Conservation (phyloP, 2,329 filamentous ascomycete species). For the Fusarium globosum region DNA sequence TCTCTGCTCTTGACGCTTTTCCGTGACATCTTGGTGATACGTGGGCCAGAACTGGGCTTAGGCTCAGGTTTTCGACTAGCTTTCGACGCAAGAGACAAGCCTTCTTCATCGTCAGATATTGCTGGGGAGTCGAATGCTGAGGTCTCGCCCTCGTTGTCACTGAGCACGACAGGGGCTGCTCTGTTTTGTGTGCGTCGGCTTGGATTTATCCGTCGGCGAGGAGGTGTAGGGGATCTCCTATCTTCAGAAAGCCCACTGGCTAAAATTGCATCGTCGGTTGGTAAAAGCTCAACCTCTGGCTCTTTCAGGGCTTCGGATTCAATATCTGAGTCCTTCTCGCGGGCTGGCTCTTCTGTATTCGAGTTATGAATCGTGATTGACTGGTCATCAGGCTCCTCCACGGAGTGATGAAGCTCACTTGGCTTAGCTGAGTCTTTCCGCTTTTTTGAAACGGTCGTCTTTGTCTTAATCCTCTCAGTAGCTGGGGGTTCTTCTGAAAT, state of each 20-base stretch:
- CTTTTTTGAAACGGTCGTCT: background rate
- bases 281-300: background rate
- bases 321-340: background rate
- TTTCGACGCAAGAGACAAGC: background rate
- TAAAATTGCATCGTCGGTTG: background rate
- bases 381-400: background rate
- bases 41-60: constrained; percentile 45
- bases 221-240: background rate
- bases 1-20: constrained; percentile 60
- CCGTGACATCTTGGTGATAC: constrained; percentile 54
- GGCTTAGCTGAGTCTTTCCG: background rate
- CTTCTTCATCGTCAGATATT: background rate
- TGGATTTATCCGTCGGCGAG: constrained; percentile 22
- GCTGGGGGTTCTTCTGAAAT: background rate
- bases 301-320: background rate
- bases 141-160: constrained; percentile 18
- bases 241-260: background rate
- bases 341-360: background rate
- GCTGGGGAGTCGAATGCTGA: background rate
- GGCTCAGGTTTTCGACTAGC: constrained; percentile 1
- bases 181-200: constrained; percentile 14
- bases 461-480: background rate
- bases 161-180: constrained; percentile 1
- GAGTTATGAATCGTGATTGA: background rate
- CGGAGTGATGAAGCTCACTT: background rate